Base-by-base conservation (phyloP, 768 basidiomycete species). In the Leccinum truebloodii region DNA sequence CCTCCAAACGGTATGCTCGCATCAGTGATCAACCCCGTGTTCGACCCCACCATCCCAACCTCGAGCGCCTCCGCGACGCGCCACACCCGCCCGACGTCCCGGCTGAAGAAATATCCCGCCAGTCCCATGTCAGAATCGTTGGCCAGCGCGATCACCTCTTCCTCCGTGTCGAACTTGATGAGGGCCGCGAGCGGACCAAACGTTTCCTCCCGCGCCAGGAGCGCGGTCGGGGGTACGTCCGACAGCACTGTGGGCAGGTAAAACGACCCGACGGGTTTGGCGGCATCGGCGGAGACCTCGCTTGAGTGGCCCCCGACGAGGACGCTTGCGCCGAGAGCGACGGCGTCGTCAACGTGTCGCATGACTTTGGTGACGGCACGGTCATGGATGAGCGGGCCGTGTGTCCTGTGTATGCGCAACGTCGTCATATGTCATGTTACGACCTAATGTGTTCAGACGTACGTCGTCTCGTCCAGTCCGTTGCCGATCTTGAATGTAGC, bases 31-130 rank as follows among this genome's bases (percentile, higher is more conserved):
- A 87, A 54, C 3, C 90, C 90, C 1, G 92, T 92, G 74, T 95
- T 95, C 52, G 83, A 80, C 34, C 91, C 92, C 24, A 95, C 92
- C 87, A 89, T 98, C 5, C 95, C 96, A 6, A 95, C 94, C 75
- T 99, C 94, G 30, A 98, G 79, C 65, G 82, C 89, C 78, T 97
- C 97, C 16, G 95, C 94, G 18, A 99, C 95, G 46, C 96, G 84
- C 92, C 93, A 98, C 48, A 92, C 88, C 41, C 95, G 78, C 3
- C 93, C 91, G 6, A 97, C 80, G 71, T 98, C 96, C 41, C 85
- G 75, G 37, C 86, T 84, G 80, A 87, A 99, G 80, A 98, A 95
- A 77, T 98, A 97, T 5, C 95, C 95, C 20, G 96, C 94, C 24
- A 99, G 80, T 0, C 97, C 97, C 28, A 90, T 85, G 20, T 91